Evolutionary conservation across 805 yeast genomes (phyloP), one percentile per base, ranked within the genome.

Genomic region (Metschnikowia dekortorum): DNA sequence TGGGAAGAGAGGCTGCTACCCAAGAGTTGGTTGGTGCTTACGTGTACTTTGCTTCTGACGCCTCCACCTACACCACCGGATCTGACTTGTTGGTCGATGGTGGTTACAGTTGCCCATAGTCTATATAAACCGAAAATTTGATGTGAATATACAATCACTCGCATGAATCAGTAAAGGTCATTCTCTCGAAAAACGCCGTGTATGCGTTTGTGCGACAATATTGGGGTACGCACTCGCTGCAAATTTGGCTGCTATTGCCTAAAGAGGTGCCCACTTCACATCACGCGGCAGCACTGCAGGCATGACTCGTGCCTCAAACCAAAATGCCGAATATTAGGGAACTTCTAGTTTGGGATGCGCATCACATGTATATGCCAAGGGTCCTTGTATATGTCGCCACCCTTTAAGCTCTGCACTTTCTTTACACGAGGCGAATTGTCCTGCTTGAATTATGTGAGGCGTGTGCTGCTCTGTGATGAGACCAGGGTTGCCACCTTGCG

Each of bases 11-110:
- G 62, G 78, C 69, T 44, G 54, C 65, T 43, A 51, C 75, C 31
- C 67, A 71, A 53, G 78, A 74, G 56, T 65, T 74, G 58, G 76
- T 71, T n/a, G 78, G 77, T 46, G 75, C 77, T 10, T 74, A 73
- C 61, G 62, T 73, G 46, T 74, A 71, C 61, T 67, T 74, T 53
- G 78, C 76, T 14, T 68, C 74, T 14, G 68, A 73, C 54, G 78
- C 78, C 29, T 68, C 75, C 26, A 66, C 75, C 13, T 74, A 63
- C 59, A 68, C 75, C 45, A 73, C 77, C 26, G 78, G 78, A 42
- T 66, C 75, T 55, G 80, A 75, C 54, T 63, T 74, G 37, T 53
- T 70, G 51, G 75, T 74, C 28, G 78, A 74, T 56, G 78, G 78
- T 50, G 83, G 83, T 34, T 76, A 75, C 64, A 57, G 67, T 39